Evolutionary conservation across 2,329 filamentous ascomycete species (phyloP), one percentile per base, ranked within the genome.

Genomic region (Shiraia sp.): DNA sequence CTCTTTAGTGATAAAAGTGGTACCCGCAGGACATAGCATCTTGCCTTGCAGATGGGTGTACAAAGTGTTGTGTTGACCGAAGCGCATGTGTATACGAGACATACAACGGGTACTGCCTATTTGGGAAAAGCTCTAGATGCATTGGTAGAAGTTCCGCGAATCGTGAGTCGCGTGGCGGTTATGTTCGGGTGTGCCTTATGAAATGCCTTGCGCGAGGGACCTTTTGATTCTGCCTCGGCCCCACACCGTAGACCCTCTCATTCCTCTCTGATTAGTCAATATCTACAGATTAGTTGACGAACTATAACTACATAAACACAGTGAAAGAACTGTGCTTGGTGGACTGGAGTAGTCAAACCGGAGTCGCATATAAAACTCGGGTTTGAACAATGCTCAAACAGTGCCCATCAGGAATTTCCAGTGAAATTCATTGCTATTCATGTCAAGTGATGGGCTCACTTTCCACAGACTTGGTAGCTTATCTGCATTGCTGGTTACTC

Each of bases 401-500:
- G 56, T 60, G 2, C 65, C 65, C 37, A 62, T 57, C 10, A 68
- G 27, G 32, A 68, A 67, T 13, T 58, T 64, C 65, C 65, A 67
- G 23, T 56, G 57, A 33, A 68, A 67, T 10, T 65, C 60, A 22
- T 50, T 57, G 33, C 49, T 60, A 33, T 45, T 61, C 23, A 67
- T 58, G 25, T 68, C 63, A 28, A 65, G 53, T 3, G 53, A 40
- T 1, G 63, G 57, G 38, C 53, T 57, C 10, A 56, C 40, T 23
- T 65, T 65, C 51, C 63, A 65, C 8, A 59, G 45, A 28, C 57
- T 53, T 4, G 62, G 58, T 6, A 64, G 42, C 30, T 51, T 50
- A 13, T 66, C 60, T 4, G 45, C 35, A 15, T 57, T 58, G 39
- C 61, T 63, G 12, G 27, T 32, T 17, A 45, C 42, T 4, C 57